A percentile compares a stretch with the other conserved stretches of the same genome.
Evolutionary conservation across 2,329 filamentous ascomycete genomes (phyloP).

Genomic region (Leptodontidium sp.): DNA sequence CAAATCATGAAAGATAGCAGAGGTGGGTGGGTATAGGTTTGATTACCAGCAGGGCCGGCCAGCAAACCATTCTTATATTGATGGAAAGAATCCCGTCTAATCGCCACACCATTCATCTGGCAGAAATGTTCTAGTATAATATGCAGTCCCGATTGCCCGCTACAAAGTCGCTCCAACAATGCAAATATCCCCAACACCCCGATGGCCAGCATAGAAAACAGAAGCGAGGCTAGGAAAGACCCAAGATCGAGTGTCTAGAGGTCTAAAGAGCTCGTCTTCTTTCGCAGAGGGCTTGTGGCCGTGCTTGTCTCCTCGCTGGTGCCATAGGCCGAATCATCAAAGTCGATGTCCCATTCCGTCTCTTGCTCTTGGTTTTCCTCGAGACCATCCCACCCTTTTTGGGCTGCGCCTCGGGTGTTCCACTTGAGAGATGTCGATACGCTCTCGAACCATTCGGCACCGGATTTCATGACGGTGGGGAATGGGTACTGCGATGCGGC

Average conservation of each 20-base stretch:
- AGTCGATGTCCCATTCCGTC: conserved; percentile 92
- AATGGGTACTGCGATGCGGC: conserved; percentile 97
- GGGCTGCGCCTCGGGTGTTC: conserved; percentile 91
- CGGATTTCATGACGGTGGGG: conserved; percentile 90
- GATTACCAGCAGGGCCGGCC: conserved; percentile 11
- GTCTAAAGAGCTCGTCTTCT: conserved; percentile 24
- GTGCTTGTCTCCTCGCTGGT: conserved; percentile 77
- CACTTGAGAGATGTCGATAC: conserved; percentile 91
- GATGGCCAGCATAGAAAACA: conserved; percentile 27
- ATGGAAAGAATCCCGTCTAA: conserved; percentile 14
- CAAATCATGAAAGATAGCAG: neutral
- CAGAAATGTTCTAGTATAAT: conserved; percentile 9
- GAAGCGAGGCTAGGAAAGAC: neutral
- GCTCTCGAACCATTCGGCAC: conserved; percentile 96
- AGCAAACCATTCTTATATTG: conserved; percentile 14
- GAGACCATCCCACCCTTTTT: conserved; percentile 79
- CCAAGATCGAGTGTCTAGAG: conserved; percentile 17
- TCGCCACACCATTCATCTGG: neutral
- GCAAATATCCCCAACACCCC: conserved; percentile 6
- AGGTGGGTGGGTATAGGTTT: neutral
- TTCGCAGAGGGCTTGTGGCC: conserved; percentile 63
- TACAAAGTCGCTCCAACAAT: neutral
- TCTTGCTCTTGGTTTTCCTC: conserved; percentile 54
- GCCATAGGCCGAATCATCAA: conserved; percentile 80
- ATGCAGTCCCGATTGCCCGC: neutral